phyloP scores from a whole-genome alignment of 495 filamentous ascomycete species.

The Penicillium paxilli region DNA sequence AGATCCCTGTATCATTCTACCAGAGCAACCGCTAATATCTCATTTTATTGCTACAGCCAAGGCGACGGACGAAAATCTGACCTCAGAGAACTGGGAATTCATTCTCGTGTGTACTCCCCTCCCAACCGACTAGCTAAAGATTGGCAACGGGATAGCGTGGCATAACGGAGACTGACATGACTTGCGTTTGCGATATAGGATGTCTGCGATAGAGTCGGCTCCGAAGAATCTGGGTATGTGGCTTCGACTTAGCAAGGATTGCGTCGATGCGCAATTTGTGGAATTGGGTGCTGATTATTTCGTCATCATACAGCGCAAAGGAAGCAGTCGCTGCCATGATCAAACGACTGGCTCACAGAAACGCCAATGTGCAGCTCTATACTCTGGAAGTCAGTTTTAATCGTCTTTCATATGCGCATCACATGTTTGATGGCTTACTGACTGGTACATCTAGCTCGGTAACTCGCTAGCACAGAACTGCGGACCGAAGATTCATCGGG shows the following conservation, averaged over 20 bases:
- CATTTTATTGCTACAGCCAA: slow-evolving; percentile 63
- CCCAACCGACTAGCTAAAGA: not conserved
- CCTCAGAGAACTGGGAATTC: slow-evolving; percentile 96
- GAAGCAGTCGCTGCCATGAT: slow-evolving; percentile 94
- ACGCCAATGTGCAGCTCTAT: slow-evolving; percentile 99
- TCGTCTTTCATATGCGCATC: not conserved
- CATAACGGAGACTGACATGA: slow-evolving; percentile 19
- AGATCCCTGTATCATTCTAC: not conserved
- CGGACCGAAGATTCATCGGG: slow-evolving; percentile 85
- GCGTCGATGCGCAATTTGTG: not conserved
- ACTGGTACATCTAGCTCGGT: slow-evolving; percentile 54
- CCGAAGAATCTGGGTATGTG: slow-evolving; percentile 62
- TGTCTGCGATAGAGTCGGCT: slow-evolving; percentile 88
- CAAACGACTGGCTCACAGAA: slow-evolving; percentile 92
- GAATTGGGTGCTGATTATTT: slow-evolving; percentile 16
- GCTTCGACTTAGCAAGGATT: not conserved
- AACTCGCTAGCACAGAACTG: slow-evolving; percentile 97
- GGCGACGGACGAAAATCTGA: slow-evolving; percentile 98
- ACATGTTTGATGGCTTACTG: not conserved
- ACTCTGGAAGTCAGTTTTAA: slow-evolving; percentile 77
- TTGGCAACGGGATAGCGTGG: not conserved
- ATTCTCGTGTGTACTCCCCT: slow-evolving; percentile 66
- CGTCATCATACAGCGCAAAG: slow-evolving; percentile 58
- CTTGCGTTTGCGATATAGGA: slow-evolving; percentile 50
- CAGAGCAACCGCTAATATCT: slow-evolving; percentile 21